Evolutionary conservation across 306 rosid species (phyloP), one percentile per base, ranked within the genome.

Genomic region (Gillenia trifoliata): DNA sequence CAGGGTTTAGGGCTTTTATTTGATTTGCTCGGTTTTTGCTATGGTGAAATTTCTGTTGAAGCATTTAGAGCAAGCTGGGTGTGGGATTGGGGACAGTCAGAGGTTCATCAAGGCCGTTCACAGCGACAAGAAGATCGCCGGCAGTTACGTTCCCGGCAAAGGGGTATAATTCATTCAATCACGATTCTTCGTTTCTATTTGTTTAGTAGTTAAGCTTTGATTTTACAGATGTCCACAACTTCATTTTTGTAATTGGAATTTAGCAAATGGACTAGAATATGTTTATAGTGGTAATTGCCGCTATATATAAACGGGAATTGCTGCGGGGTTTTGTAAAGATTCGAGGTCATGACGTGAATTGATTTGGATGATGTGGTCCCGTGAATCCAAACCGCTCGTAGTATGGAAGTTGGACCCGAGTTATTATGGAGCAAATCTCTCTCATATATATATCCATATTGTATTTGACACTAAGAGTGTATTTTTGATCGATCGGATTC

Each of bases 271-370:
- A 20, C 2, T 38, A 66, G 52, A 36, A 49, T 49, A 10, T 36
- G 41, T 11, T 7, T 8, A n/a, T n/a, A 93, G 96, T 65, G 98
- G 98, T 76, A 96, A 93, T 81, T 91, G 98, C 74, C 98, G 89
- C 87, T n/a, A n/a, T n/a, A n/a, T 93, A 80, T 77, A 91, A 93
- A 75, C 85, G 91, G 75, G 98, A 91, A 81, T 78, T 93, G 30
- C 75, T 93, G 68, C 85, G 91, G 65, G 91, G 94, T 73, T 74
- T 66, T 76, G 4, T 84, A 70, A 91, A 85, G 70, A 60, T 93
- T 52, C 83, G 86, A 63, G 96, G 96, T 78, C 97, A 93, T 38
- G 94, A 89, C 0, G n/a, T 50, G n/a, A n/a, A n/a, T n/a, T n/a
- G n/a, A n/a, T n/a, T n/a, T n/a, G n/a, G n/a, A n/a, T n/a, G n/a